Evolutionary conservation across 2,329 filamentous ascomycete genomes (phyloP), one percentile per base, ranked within the genome.

Genomic region (Clarireedia sp.): DNA sequence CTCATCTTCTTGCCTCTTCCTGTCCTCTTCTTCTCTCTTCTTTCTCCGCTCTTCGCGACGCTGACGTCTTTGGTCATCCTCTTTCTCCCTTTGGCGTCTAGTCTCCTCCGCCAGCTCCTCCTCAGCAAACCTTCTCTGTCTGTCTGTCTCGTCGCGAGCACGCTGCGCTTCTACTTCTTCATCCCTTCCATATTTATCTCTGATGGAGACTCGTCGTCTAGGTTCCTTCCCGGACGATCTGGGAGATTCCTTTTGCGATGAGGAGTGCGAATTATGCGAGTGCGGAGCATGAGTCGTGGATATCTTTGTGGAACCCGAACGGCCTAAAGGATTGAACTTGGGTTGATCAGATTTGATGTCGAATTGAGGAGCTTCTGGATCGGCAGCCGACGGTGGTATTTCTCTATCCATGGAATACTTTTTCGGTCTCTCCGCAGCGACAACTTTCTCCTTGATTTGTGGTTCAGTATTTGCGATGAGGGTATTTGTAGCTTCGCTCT

Each of bases 401-500:
- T 48, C 46, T 48, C 51, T 49, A 21, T 41, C 48, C 2, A 46
- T 46, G 10, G 33, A 50, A 26, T 50, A 38, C 16, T 33, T 40
- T 44, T 46, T 49, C 17, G 45, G 23, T 8, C 52, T 26, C 16
- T 33, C 33, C 24, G 41, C 26, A 14, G 48, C 17, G 10, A 45
- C 38, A 14, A 52, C 48, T 43, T 62, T 63, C 16, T 61, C 59
- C 40, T 62, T 63, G 47, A 60, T 55, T 53, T 66, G 64, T 16
- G 64, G 58, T 33, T 60, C 60, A 14, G 60, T 51, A 9, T 51
- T 60, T 4, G 56, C 58, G 36, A 67, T 57, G 36, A 67, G 63
- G 12, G 61, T 58, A 6, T 54, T 60, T 44, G 62, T 65, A 9
- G 67, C 64, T 5, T 65, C 58, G 54, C 63, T 66, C 41, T 63